Evolutionary conservation across 202 grass and related monocot genomes (phyloP).

Genomic region (Saccharum hybrid): DNA sequence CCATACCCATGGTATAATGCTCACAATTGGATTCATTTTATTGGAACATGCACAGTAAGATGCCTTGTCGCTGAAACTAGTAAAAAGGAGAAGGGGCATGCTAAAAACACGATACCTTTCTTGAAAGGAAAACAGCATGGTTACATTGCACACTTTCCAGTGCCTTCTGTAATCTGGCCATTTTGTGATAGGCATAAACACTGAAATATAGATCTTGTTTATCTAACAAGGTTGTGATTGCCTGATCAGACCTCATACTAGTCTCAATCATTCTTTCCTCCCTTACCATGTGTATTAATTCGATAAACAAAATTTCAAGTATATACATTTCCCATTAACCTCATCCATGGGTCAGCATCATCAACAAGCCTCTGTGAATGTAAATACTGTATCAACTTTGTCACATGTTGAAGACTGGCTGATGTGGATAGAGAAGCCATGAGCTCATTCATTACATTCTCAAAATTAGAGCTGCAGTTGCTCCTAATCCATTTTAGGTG

Average conservation of each 20-base stretch:
- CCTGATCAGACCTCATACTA: slow-evolving; percentile 1
- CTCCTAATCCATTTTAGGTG: slow-evolving; percentile 68
- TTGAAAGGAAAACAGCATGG: not conserved
- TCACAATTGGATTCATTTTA: not conserved
- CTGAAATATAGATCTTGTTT: not conserved
- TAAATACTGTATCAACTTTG: slow-evolving; percentile 58
- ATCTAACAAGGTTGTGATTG: not conserved
- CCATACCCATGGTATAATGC: not conserved
- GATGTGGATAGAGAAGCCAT: slow-evolving; percentile 80
- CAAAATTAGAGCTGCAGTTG: slow-evolving; percentile 50
- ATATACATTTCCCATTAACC: slow-evolving; percentile 42
- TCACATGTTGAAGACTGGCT: slow-evolving; percentile 65
- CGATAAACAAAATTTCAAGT: slow-evolving; percentile 2
- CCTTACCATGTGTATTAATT: not conserved
- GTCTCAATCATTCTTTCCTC: not conserved
- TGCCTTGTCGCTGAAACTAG: not conserved
- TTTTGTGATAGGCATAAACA: too few relatives aligned
- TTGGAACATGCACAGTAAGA: slow-evolving; percentile 9
- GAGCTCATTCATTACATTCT: slow-evolving; percentile 65
- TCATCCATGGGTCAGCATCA: slow-evolving; percentile 64
- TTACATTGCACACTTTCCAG: not conserved
- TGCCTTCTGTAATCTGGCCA: not conserved
- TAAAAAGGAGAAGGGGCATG: not conserved
- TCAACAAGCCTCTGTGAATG: slow-evolving; percentile 56
- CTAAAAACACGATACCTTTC: not conserved